Evolutionary conservation across 2,329 filamentous ascomycete species (phyloP).

Genomic region (Blumeriella jaapii): DNA sequence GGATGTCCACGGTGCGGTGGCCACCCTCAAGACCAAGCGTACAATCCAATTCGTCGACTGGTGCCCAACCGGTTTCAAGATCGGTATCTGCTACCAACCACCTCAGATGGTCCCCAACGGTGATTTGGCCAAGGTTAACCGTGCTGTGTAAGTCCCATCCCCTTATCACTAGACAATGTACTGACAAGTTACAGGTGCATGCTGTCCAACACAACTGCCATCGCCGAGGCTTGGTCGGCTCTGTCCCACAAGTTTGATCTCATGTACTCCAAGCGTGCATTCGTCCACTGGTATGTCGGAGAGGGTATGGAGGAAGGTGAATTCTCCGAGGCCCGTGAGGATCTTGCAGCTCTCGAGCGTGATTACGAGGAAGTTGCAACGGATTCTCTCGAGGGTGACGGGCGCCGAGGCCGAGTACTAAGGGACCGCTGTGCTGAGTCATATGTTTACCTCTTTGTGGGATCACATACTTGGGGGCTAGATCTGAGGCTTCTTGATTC

Average conservation of each 20-base stretch:
- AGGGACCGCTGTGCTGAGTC: conserved; percentile 11
- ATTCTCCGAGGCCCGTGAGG: conserved; percentile 98
- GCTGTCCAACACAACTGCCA: conserved; percentile 97
- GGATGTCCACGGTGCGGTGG: conserved; percentile 85
- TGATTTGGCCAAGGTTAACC: conserved; percentile 94
- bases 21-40: conserved; percentile 96
- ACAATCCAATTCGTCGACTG: conserved; percentile 99
- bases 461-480: conserved; percentile 23
- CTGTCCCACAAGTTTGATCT: conserved; percentile 98
- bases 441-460: conserved; percentile 21
- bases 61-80: conserved; percentile 99
- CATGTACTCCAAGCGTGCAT: conserved; percentile 99
- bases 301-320: conserved; percentile 99
- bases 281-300: conserved; percentile 99
- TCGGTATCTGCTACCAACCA: conserved; percentile 99
- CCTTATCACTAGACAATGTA: not conserved
- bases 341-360: conserved; percentile 92
- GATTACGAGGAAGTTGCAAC: conserved; percentile 98
- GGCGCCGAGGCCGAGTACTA: conserved; percentile 47
- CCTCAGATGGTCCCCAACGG: conserved; percentile 93
- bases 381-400: conserved; percentile 82
- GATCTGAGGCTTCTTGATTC: conserved; percentile 24
- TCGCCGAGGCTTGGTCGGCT: conserved; percentile 94
- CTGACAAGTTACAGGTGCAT: conserved; percentile 61
- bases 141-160: conserved; percentile 68